These are phyloP conservation scores for Amanita rimosa DNA, from an alignment of 768 basidiomycete genomes.

Conservation along the genomic window DNA sequence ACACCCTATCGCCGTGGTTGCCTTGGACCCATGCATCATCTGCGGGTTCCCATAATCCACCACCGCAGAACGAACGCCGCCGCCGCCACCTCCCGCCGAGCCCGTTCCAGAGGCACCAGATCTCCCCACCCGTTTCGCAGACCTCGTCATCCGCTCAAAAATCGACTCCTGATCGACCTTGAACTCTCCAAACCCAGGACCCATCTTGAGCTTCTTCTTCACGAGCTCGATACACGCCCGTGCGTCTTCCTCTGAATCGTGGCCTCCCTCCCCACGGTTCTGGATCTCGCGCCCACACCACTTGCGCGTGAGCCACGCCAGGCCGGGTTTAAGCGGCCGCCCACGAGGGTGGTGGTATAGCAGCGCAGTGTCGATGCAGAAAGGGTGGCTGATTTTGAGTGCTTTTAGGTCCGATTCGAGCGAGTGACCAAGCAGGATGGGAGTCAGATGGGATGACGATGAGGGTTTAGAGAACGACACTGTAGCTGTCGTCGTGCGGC, in stretches of 20 bases:
- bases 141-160: conserved; percentile 72
- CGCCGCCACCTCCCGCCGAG: too few relatives aligned
- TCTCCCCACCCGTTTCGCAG: conserved; percentile 15
- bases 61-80: conserved; percentile 43
- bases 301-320: conserved; percentile 95
- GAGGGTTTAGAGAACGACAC: background rate
- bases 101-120: too few relatives aligned
- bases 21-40: conserved; percentile 79
- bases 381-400: conserved; percentile 75
- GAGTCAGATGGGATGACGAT: conserved; percentile 29
- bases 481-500: too few relatives aligned
- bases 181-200: conserved; percentile 78
- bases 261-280: conserved; percentile 70
- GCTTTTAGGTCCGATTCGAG: conserved; percentile 90
- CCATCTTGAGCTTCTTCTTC: conserved; percentile 68
- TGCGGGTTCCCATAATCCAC: conserved; percentile 80
- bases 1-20: conserved; percentile 67
- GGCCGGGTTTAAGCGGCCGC: conserved; percentile 84
- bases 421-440: conserved; percentile 89
- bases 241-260: conserved; percentile 94
- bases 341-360: conserved; percentile 90
- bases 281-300: conserved; percentile 92
- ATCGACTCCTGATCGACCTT: conserved; percentile 79
- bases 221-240: conserved; percentile 79
- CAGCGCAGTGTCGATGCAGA: conserved; percentile 87